These are phyloP conservation scores for Candida succiphila DNA, from an alignment of 805 yeast species.

Conservation along the genomic window DNA sequence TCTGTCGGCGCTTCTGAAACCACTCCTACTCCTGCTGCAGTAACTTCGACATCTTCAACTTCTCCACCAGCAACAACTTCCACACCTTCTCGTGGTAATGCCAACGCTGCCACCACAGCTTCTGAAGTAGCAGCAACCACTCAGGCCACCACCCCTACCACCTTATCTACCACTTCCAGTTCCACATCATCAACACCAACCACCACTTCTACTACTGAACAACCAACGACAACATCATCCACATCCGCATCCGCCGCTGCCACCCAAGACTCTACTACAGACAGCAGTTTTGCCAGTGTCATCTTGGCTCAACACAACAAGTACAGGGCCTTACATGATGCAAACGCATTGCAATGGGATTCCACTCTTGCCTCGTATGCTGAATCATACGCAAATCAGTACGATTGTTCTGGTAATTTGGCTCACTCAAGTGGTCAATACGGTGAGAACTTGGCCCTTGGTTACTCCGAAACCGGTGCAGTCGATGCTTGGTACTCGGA, in stretches of 20 bases:
- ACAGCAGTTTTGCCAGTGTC: constrained; percentile 24
- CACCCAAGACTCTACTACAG: constrained; percentile 11
- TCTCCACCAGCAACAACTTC: constrained; percentile 3
- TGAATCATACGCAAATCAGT: constrained; percentile 40
- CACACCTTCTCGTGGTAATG: constrained; percentile 2
- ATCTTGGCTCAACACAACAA: constrained; percentile 55
- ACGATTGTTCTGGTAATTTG: constrained; percentile 47
- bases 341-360: constrained; percentile 46
- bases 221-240: constrained; percentile 12
- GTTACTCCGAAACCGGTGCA: constrained; percentile 48
- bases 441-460: constrained; percentile 80
- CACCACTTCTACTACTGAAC: constrained; percentile 4
- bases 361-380: constrained; percentile 43
- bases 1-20: constrained; percentile 10
- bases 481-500: constrained; percentile 74
- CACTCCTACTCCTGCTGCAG: constrained; percentile 6
- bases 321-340: constrained; percentile 44
- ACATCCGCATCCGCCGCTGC: constrained; percentile 10
- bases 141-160: constrained; percentile 11
- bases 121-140: constrained; percentile 3
- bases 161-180: constrained; percentile 3
- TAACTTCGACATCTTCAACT: constrained; percentile 6
- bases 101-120: constrained; percentile 4
- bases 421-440: constrained; percentile 51
- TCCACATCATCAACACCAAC: constrained; percentile 11